Evolutionary conservation across 495 filamentous ascomycete species (phyloP).

Genomic region (Trichocladium uniseriatum): DNA sequence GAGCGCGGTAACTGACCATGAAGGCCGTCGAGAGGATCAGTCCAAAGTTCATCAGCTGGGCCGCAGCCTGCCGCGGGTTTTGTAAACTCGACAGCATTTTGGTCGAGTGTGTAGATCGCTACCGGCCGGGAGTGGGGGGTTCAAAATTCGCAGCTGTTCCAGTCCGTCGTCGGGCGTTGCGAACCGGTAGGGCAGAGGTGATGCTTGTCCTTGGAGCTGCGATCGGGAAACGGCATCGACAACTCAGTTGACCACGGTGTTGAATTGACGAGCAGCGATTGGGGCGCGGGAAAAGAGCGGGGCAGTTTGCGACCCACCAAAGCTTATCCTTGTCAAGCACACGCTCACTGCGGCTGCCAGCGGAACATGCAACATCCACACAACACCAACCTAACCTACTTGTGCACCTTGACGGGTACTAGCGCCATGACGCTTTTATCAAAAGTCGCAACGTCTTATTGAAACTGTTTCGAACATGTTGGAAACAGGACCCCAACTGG

Average conservation of each 20-base stretch:
- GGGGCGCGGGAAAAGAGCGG: conserved; percentile 10
- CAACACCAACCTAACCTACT: too few species aligned
- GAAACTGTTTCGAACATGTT: too few species aligned
- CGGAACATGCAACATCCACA: too few species aligned
- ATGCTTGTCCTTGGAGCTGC: not conserved
- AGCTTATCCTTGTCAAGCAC: too few species aligned
- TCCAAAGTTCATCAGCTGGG: conserved; percentile 92
- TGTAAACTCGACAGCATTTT: conserved; percentile 64
- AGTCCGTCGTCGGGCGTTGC: too few species aligned
- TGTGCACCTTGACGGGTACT: too few species aligned
- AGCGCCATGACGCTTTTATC: too few species aligned
- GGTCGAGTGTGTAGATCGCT: not conserved
- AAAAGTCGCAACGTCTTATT: too few species aligned
- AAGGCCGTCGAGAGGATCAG: conserved; percentile 91
- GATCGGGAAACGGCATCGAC: not conserved
- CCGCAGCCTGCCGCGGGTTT: conserved; percentile 73
- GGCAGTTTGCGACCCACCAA: not conserved
- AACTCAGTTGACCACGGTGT: conserved; percentile 11
- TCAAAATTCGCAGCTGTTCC: not conserved
- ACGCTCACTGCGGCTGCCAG: too few species aligned
- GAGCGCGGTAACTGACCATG: conserved; percentile 46
- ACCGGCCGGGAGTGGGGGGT: not conserved
- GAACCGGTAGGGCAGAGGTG: not conserved
- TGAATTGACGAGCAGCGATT: conserved; percentile 19
- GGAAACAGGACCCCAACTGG: too few species aligned